phyloP scores from a whole-genome alignment of 345 rosid species.

The Nephelium lappaceum region DNA sequence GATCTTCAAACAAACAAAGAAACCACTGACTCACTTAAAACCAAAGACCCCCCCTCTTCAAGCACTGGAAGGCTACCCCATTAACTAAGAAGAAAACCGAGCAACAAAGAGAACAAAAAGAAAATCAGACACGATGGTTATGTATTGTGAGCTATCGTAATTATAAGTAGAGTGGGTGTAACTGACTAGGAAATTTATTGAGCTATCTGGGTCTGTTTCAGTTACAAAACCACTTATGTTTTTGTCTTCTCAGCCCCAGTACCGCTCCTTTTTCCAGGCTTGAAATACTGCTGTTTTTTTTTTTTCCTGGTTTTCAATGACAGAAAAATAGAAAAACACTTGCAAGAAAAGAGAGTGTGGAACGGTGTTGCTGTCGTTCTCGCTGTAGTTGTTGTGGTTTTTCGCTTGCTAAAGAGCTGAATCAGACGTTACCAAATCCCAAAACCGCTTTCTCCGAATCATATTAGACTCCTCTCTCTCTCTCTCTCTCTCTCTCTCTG shows the following conservation, averaged over 20 bases:
- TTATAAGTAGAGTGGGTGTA: conserved; percentile 20
- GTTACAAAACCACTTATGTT: conserved; percentile 44
- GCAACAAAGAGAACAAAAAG: background rate
- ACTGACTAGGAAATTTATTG: conserved; percentile 25
- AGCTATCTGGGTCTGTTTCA: conserved; percentile 24
- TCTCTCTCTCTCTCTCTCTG: background rate
- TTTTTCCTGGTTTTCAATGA: background rate
- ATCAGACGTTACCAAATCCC: conserved; percentile 41
- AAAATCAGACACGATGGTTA: conserved; percentile 29
- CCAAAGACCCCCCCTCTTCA: conserved; percentile 11
- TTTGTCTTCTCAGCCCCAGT: conserved; percentile 27
- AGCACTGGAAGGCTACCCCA: conserved; percentile 44
- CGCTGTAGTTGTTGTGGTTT: conserved; percentile 11
- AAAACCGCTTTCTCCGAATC: conserved; percentile 25
- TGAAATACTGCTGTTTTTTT: background rate
- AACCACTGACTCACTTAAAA: background rate
- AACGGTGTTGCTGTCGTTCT: conserved; percentile 13
- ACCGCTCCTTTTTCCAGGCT: conserved; percentile 23
- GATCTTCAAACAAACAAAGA: conserved; percentile 4
- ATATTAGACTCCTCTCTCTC: conserved; percentile 5
- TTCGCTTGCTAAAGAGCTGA: conserved; percentile 11
- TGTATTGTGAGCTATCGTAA: conserved; percentile 21
- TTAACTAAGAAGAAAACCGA: conserved; percentile 40
- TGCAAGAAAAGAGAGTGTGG: conserved; percentile 9
- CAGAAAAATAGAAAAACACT: conserved; percentile 13